A percentile compares a stretch with the other conserved stretches of the same genome.
Conservation (phyloP, 2,329 filamentous ascomycete genomes). For the Alternaria panax region DNA sequence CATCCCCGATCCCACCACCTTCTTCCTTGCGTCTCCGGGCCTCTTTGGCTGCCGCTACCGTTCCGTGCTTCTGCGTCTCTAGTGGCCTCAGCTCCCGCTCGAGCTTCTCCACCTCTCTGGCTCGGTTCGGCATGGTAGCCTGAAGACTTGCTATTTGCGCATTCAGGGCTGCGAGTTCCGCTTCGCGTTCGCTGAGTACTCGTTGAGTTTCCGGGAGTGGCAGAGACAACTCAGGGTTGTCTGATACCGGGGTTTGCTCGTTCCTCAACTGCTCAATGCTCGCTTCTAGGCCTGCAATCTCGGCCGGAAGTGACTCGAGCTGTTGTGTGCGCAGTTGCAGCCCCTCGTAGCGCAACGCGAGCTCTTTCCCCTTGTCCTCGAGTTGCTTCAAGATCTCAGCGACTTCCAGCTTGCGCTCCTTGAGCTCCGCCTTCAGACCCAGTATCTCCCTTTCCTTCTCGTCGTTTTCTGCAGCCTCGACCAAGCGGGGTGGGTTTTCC, state of each 20-base stretch:
- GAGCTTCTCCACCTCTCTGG: conserved; percentile 71
- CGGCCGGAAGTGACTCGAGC: conserved; percentile 59
- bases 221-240: conserved; percentile 53
- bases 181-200: conserved; percentile 51
- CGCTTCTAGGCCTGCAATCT: conserved; percentile 61
- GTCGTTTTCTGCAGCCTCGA: conserved; percentile 79
- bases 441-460: conserved; percentile 64
- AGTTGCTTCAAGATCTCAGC: conserved; percentile 75
- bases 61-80: conserved; percentile 71
- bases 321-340: conserved; percentile 61
- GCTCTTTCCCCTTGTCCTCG: conserved; percentile 67
- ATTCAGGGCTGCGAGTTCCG: conserved; percentile 53
- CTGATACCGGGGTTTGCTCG: conserved; percentile 43
- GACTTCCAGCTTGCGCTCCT: conserved; percentile 81
- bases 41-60: conserved; percentile 72
- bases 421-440: conserved; percentile 76
- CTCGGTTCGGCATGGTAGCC: conserved; percentile 69
- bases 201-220: conserved; percentile 54
- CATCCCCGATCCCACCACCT: conserved; percentile 70
- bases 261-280: conserved; percentile 58
- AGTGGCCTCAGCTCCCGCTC: conserved; percentile 72
- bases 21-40: conserved; percentile 72
- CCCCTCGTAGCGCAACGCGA: conserved; percentile 65
- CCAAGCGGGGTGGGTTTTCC: conserved; percentile 85
- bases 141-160: conserved; percentile 60